Conservation (phyloP, 371 early-diverging fungal genomes). For the Mortierella sp. region DNA sequence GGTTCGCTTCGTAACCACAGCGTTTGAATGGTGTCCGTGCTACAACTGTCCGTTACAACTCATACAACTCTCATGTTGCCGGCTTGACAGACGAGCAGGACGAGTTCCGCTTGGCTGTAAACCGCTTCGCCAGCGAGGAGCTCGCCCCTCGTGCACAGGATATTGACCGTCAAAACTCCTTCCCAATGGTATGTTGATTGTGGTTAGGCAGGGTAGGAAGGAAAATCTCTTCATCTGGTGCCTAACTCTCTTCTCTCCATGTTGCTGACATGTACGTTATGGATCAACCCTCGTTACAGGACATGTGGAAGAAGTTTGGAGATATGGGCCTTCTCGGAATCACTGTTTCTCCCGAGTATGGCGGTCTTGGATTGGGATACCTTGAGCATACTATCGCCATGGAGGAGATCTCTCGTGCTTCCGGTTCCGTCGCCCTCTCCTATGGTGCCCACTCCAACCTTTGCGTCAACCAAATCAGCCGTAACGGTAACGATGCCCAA, state of each 20-base stretch:
- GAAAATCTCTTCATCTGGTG: too few species aligned
- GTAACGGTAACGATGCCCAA: slow-evolving; percentile 92
- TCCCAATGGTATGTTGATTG: slow-evolving; percentile 91
- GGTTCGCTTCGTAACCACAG: slow-evolving; percentile 8
- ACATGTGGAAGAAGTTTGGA: slow-evolving; percentile 97
- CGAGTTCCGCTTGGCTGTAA: slow-evolving; percentile 79
- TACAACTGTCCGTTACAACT: slow-evolving; percentile 29
- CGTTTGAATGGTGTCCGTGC: slow-evolving; percentile 34
- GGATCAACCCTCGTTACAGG: too few species aligned
- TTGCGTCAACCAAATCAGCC: slow-evolving; percentile 96
- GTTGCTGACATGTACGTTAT: too few species aligned
- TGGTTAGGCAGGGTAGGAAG: too few species aligned
- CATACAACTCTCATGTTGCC: slow-evolving; percentile 80
- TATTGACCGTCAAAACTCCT: slow-evolving; percentile 89
- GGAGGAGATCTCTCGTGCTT: slow-evolving; percentile 94
- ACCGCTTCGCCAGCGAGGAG: slow-evolving; percentile 84
- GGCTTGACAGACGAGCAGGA: slow-evolving; percentile 79
- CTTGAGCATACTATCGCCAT: slow-evolving; percentile 92
- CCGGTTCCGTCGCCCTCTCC: slow-evolving; percentile 91
- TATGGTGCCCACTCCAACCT: slow-evolving; percentile 98
- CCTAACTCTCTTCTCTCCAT: too few species aligned
- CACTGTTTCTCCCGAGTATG: slow-evolving; percentile 87
- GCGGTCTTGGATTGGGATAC: slow-evolving; percentile 94
- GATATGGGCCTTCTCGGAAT: slow-evolving; percentile 96
- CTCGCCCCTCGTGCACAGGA: slow-evolving; percentile 84